Percentiles rank a stretch among this genome's conserved stretches.
phyloP scores from a whole-genome alignment of 805 yeast species.

The Schizosaccharomyces osmophilus region DNA sequence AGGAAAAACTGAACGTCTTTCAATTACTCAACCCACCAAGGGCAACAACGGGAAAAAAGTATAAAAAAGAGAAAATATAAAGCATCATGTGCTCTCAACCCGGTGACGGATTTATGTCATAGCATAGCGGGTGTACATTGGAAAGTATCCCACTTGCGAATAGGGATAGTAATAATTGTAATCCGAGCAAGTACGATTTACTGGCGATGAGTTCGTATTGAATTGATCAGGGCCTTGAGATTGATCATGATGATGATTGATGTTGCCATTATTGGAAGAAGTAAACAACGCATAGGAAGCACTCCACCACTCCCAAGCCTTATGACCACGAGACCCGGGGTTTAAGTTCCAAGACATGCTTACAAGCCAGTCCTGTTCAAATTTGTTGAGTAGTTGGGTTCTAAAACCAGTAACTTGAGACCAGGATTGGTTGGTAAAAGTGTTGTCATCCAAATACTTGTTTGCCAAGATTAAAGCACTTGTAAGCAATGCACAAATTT shows the following conservation, averaged over 20 bases:
- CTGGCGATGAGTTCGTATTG: neutral
- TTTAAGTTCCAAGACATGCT: neutral
- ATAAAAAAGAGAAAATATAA: neutral
- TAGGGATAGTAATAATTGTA: neutral
- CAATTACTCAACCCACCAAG: neutral
- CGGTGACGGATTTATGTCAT: neutral
- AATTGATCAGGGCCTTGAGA: neutral
- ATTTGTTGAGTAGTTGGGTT: constrained; percentile 30
- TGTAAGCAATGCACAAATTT: constrained; percentile 18
- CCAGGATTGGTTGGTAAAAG: constrained; percentile 90
- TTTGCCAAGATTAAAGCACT: constrained; percentile 63
- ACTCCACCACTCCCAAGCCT: constrained; percentile 1
- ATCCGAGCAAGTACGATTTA: neutral
- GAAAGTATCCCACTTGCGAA: neutral
- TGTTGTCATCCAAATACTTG: constrained; percentile 88
- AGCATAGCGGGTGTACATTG: constrained; percentile 1
- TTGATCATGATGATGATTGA: neutral
- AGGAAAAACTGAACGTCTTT: neutral
- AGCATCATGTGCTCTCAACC: neutral
- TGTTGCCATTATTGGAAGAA: neutral
- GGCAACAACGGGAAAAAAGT: neutral
- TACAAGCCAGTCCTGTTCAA: constrained; percentile 48
- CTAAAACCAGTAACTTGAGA: constrained; percentile 76
- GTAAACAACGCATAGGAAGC: neutral
- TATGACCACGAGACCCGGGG: neutral